Conservation (phyloP, 176 grass and related monocot species). For the sorghum (Sorghum bicolor) region Sorghum_bicolor_NCBIv3 NC_012872.2:3926501-3927000, state of each 20-base stretch:
- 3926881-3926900: background rate
- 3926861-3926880: background rate
- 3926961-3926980: background rate
- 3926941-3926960: background rate
- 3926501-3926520: background rate
- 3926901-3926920: background rate
- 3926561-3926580: no score
- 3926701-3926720: background rate
- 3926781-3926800: constrained; percentile 31
- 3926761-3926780: constrained; percentile 41
- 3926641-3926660: constrained; percentile 13
- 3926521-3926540: background rate
- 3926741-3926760: background rate
- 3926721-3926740: background rate
- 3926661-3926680: no score
- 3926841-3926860: constrained; percentile 14
- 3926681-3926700: no score
- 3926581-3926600: background rate
- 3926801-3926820: background rate
- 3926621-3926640: background rate
- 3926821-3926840: background rate
- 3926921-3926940: constrained; percentile 10
- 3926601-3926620: background rate
- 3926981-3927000: background rate
- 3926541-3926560: background rate